Percentiles rank a stretch among this genome's conserved stretches.
Conservation (phyloP, 441 rosid genomes). For the Erodium texanum region DNA sequence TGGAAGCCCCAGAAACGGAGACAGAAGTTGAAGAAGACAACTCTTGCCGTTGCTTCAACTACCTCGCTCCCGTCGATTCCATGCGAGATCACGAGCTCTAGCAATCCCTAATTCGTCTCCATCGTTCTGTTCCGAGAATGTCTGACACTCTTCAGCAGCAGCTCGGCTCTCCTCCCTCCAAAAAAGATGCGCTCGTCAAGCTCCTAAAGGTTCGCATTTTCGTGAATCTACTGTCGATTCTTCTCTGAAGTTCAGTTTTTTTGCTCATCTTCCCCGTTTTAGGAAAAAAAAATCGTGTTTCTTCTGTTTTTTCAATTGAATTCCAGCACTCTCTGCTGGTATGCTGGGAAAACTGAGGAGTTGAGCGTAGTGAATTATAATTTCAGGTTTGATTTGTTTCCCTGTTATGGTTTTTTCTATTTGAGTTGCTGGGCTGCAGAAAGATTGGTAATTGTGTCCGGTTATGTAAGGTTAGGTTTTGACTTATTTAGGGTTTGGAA, state of each 20-base stretch:
- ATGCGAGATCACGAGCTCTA: slow-evolving; percentile 1
- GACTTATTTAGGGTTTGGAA: neutral
- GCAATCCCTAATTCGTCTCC: slow-evolving; percentile 4
- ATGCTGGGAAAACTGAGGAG: slow-evolving; percentile 1
- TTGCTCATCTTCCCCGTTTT: neutral
- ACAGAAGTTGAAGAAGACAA: neutral
- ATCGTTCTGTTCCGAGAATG: slow-evolving; percentile 29
- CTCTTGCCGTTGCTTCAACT: slow-evolving; percentile 3
- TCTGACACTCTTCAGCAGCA: slow-evolving; percentile 54
- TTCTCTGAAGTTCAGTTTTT: neutral
- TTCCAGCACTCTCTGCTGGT: slow-evolving; percentile 9
- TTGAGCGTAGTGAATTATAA: neutral
- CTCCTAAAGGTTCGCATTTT: slow-evolving; percentile 65
- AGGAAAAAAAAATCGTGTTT: neutral
- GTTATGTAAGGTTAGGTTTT: slow-evolving; percentile 13
- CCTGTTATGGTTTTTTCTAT: neutral
- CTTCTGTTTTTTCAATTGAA: slow-evolving; percentile 7
- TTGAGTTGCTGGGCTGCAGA: neutral
- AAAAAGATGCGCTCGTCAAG: slow-evolving; percentile 75
- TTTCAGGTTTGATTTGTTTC: neutral
- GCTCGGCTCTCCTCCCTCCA: slow-evolving; percentile 58
- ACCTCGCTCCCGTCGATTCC: neutral
- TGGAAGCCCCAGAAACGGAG: slow-evolving; percentile 10
- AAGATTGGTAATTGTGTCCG: slow-evolving; percentile 5
- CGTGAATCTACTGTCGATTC: neutral